Conservation (phyloP, 768 basidiomycete species). For the Leucogyrophana mollusca region DNA sequence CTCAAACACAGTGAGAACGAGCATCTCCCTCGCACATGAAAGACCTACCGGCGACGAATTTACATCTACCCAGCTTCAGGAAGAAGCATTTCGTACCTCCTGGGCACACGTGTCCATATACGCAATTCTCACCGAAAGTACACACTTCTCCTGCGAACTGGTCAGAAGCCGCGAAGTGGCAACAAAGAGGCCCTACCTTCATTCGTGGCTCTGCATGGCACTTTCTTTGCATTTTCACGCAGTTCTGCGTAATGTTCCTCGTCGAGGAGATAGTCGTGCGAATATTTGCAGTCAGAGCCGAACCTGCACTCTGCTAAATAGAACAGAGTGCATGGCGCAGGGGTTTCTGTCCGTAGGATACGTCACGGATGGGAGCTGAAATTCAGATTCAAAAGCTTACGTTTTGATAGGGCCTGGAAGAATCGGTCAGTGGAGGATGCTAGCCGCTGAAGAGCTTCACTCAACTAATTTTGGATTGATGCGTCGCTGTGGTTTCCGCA, state of each 20-base stretch:
- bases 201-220: slow-evolving; percentile 59
- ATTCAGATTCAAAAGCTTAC: slow-evolving; percentile 33
- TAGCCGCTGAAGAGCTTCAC: slow-evolving; percentile 14
- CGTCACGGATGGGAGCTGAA: neutral
- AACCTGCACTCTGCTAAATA: slow-evolving; percentile 63
- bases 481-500: slow-evolving; percentile 37
- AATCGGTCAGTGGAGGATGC: slow-evolving; percentile 18
- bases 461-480: slow-evolving; percentile 55
- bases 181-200: slow-evolving; percentile 40
- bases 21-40: slow-evolving; percentile 6
- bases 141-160: slow-evolving; percentile 48
- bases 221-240: slow-evolving; percentile 55
- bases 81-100: slow-evolving; percentile 52
- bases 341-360: slow-evolving; percentile 44
- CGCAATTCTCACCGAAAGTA: slow-evolving; percentile 59
- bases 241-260: slow-evolving; percentile 54
- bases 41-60: slow-evolving; percentile 56
- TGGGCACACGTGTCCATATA: slow-evolving; percentile 36
- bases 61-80: slow-evolving; percentile 56
- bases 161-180: slow-evolving; percentile 3
- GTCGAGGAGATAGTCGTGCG: slow-evolving; percentile 58
- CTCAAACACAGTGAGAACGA: slow-evolving; percentile 10
- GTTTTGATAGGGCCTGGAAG: slow-evolving; percentile 57
- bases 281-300: slow-evolving; percentile 57
- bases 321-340: slow-evolving; percentile 66